These are phyloP conservation scores for Ganoderma sp. DNA, from an alignment of 1,284 basidiomycete genomes.

Conservation along the genomic window DNA sequence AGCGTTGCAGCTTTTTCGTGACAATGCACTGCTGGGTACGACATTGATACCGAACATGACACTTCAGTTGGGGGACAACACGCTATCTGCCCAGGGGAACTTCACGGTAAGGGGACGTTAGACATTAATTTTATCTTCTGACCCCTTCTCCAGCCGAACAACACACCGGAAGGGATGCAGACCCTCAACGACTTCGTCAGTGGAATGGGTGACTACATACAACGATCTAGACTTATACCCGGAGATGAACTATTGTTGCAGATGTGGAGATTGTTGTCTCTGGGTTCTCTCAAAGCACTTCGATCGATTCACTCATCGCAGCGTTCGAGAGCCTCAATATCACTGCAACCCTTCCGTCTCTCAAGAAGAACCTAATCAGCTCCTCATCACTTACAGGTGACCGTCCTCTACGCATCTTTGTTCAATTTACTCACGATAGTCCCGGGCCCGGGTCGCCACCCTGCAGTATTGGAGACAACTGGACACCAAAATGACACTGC, in stretches of 20 bases:
- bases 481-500: conserved; percentile 69
- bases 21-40: conserved; percentile 61
- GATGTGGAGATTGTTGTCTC: conserved; percentile 61
- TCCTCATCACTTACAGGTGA: conserved; percentile 60
- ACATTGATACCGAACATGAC: conserved; percentile 65
- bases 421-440: neutral
- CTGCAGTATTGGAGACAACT: conserved; percentile 68
- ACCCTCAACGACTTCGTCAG: conserved; percentile 76
- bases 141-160: conserved; percentile 51
- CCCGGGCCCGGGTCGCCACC: no score
- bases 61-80: conserved; percentile 66
- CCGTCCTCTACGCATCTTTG: conserved; percentile 20
- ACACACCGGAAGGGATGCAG: conserved; percentile 62
- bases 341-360: conserved; percentile 64
- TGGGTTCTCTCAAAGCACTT: conserved; percentile 70
- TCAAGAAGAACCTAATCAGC: conserved; percentile 62
- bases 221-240: neutral
- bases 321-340: conserved; percentile 73
- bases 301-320: conserved; percentile 61
- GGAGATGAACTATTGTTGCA: conserved; percentile 44
- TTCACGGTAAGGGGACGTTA: conserved; percentile 50
- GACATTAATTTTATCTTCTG: conserved; percentile 6
- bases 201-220: conserved; percentile 40
- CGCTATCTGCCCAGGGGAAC: conserved; percentile 51
- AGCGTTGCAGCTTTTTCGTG: conserved; percentile 59